Conservation (phyloP, 495 filamentous ascomycete genomes). For the Aspergillus olivimuriae region DNA sequence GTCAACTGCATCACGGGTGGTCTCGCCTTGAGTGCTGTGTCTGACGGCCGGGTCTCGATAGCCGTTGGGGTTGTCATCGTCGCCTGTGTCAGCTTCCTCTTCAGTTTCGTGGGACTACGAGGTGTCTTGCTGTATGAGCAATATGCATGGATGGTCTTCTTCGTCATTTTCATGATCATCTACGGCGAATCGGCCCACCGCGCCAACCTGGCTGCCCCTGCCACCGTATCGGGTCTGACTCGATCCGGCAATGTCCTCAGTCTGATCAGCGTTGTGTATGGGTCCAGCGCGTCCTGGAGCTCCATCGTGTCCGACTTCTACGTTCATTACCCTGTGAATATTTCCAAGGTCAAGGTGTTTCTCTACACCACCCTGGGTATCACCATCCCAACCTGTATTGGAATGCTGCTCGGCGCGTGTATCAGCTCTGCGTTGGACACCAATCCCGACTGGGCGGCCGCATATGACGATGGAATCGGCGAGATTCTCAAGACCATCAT, state of each 20-base stretch:
- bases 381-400: constrained; percentile 50
- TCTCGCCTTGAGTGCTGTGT: constrained; percentile 28
- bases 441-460: constrained; percentile 38
- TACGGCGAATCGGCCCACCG: constrained; percentile 44
- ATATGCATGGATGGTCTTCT: constrained; percentile 53
- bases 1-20: constrained; percentile 36
- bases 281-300: constrained; percentile 52
- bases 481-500: constrained; percentile 49
- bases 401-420: constrained; percentile 47
- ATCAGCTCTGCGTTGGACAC: constrained; percentile 46
- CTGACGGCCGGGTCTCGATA: constrained; percentile 28
- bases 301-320: constrained; percentile 59
- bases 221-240: constrained; percentile 30
- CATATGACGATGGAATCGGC: constrained; percentile 51
- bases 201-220: constrained; percentile 35
- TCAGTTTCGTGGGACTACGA: constrained; percentile 54
- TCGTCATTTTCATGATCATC: constrained; percentile 54
- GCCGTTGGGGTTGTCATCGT: constrained; percentile 41
- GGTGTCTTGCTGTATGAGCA: constrained; percentile 55
- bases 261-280: constrained; percentile 51
- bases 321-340: constrained; percentile 51
- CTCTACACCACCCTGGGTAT: constrained; percentile 34
- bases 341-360: constrained; percentile 48
- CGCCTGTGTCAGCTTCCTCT: constrained; percentile 45
- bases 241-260: constrained; percentile 44